Conservation (phyloP, 257 asterid genomes). For the Scutellaria barbata region DNA sequence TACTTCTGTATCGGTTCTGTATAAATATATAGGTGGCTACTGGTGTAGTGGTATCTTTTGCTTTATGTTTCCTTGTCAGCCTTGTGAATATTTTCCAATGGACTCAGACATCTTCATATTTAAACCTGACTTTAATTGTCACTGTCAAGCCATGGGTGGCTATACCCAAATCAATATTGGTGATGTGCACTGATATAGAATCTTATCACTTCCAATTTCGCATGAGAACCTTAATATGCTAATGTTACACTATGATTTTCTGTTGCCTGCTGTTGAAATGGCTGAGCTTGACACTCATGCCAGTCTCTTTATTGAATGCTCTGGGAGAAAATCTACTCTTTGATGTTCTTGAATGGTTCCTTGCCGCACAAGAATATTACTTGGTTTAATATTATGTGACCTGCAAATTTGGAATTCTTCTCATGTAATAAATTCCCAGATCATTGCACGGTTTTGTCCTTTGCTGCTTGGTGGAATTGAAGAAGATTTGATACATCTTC, state of each 20-base stretch:
- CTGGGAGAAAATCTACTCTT: slow-evolving; percentile 22
- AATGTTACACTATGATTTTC: neutral
- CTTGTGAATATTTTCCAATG: slow-evolving; percentile 19
- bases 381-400: slow-evolving; percentile 17
- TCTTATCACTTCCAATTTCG: slow-evolving; percentile 8
- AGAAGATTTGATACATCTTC: slow-evolving; percentile 75
- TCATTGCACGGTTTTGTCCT: slow-evolving; percentile 90
- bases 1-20: slow-evolving; percentile 30
- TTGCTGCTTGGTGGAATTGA: slow-evolving; percentile 75
- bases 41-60: slow-evolving; percentile 19
- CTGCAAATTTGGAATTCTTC: slow-evolving; percentile 21
- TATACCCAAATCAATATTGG: neutral
- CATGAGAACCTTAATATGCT: neutral
- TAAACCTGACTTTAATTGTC: neutral
- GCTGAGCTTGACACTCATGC: slow-evolving; percentile 26
- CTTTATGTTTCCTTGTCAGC: slow-evolving; percentile 2
- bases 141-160: slow-evolving; percentile 17
- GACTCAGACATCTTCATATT: slow-evolving; percentile 17
- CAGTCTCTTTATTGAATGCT: slow-evolving; percentile 20
- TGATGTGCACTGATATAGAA: slow-evolving; percentile 9
- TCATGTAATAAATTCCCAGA: slow-evolving; percentile 49
- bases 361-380: neutral
- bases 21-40: slow-evolving; percentile 22
- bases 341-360: slow-evolving; percentile 17
- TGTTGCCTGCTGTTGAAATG: slow-evolving; percentile 12